Conservation (phyloP, 116 monocot species). For the Posidonia oceanica region DNA sequence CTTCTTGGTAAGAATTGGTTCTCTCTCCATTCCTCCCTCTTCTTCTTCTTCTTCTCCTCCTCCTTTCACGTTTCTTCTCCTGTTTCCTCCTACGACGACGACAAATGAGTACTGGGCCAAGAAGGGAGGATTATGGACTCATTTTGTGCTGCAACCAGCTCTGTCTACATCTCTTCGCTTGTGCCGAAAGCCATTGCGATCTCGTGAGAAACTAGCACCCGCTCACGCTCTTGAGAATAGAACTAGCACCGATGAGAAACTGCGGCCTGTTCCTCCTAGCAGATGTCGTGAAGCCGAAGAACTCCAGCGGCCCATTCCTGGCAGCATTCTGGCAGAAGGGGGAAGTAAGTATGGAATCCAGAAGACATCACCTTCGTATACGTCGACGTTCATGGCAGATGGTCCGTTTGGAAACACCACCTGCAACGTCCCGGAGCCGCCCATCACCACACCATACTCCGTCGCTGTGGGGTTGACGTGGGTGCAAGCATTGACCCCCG, state of each 20-base stretch:
- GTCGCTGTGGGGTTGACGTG: slow-evolving; percentile 79
- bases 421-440: slow-evolving; percentile 49
- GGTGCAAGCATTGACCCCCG: slow-evolving; percentile 94
- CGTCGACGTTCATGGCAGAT: slow-evolving; percentile 61
- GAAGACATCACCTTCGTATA: slow-evolving; percentile 58
- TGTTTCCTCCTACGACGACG: neutral
- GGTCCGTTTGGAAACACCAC: slow-evolving; percentile 85
- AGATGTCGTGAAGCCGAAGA: slow-evolving; percentile 86
- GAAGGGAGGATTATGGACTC: slow-evolving; percentile 49
- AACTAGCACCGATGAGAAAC: slow-evolving; percentile 55
- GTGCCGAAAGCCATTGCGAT: slow-evolving; percentile 62
- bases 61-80: neutral
- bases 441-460: slow-evolving; percentile 65
- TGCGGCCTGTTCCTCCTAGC: slow-evolving; percentile 54
- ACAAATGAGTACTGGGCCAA: neutral
- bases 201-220: too few species aligned
- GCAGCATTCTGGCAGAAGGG: slow-evolving; percentile 78
- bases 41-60: neutral
- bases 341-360: slow-evolving; percentile 78
- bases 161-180: slow-evolving; percentile 31
- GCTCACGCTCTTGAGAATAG: slow-evolving; percentile 37
- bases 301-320: slow-evolving; percentile 41
- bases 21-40: neutral
- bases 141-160: slow-evolving; percentile 34
- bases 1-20: neutral